phyloP scores from a whole-genome alignment of 2,329 filamentous ascomycete genomes.

The Xylariaceae sp. region DNA sequence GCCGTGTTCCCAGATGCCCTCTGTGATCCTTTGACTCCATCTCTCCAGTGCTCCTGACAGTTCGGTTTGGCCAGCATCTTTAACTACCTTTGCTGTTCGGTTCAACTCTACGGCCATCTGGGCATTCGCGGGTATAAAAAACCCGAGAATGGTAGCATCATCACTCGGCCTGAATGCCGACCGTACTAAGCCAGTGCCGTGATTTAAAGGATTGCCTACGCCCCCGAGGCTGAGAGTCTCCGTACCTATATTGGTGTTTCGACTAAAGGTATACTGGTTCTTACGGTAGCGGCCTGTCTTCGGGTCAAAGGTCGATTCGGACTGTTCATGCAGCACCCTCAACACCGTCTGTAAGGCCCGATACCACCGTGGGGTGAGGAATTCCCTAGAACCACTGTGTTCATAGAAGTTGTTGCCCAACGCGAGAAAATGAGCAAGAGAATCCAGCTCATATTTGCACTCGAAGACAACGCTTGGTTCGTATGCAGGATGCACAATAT shows the following conservation, averaged over 20 bases:
- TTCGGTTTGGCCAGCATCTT: conserved; percentile 51
- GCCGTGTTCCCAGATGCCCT: conserved; percentile 80
- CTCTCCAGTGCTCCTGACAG: conserved; percentile 53
- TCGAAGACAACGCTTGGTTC: conserved; percentile 86
- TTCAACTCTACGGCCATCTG: conserved; percentile 91
- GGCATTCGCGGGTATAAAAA: conserved; percentile 92
- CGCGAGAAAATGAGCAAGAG: conserved; percentile 83
- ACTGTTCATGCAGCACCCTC: conserved; percentile 71
- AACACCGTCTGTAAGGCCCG: conserved; percentile 71
- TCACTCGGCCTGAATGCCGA: conserved; percentile 94
- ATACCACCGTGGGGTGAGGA: conserved; percentile 75
- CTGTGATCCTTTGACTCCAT: conserved; percentile 60
- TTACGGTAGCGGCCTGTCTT: conserved; percentile 58
- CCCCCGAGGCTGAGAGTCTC: conserved; percentile 83
- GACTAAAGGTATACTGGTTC: conserved; percentile 85
- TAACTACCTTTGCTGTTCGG: conserved; percentile 67
- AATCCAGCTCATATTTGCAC: conserved; percentile 98
- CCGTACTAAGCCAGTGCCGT: conserved; percentile 77
- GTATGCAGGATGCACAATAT: conserved; percentile 80
- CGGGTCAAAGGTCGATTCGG: conserved; percentile 72
- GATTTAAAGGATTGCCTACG: conserved; percentile 85
- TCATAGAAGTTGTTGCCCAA: conserved; percentile 83
- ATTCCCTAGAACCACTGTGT: conserved; percentile 71
- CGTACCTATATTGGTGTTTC: conserved; percentile 74
- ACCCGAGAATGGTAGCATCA: conserved; percentile 89